Evolutionary conservation across 345 rosid species (phyloP), one percentile per base, ranked within the genome.

Genomic region (Moricandia arvensis): DNA sequence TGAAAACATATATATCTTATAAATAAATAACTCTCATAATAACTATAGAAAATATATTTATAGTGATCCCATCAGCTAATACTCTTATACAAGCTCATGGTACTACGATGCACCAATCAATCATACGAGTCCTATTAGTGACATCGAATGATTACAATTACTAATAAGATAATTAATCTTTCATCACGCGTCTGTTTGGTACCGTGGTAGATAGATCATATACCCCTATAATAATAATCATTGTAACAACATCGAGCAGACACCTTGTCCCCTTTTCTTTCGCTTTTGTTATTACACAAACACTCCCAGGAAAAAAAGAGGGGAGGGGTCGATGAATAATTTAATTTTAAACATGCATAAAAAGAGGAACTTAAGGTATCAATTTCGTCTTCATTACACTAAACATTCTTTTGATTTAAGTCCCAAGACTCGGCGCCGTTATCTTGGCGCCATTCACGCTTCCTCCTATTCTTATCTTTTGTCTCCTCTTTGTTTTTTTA

Each of bases 381-480:
- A 60, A 72, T 78, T 73, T 47, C 69, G 73, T 61, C 38, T 78
- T 38, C 63, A 37, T 67, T 51, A 72, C 69, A 72, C 69, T 51
- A 60, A 68, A 27, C 62, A 53, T 15, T 47, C 12, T 38, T 51
- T 78, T 67, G 51, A 73, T 51, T 21, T 66, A 68, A 61, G 73
- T 68, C 9, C 38, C 55, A 78, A 61, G 81, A 73, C 81, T 67
- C 74, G 69, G 81, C 77, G 77, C 77, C 72, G 77, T 78, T 72
- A 66, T 49, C 77, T 78, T 78, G 69, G 77, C 81, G 77, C 73
- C 74, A 78, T 72, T 72, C 77, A 78, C 81, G 74, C 77, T 71
- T 59, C 55, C 13, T 21, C 9, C 33, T 13, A 0, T 33, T 66
- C 34, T 29, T 17, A 2, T 69, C 69, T 66, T 72, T 66, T 71